phyloP scores from a whole-genome alignment of 2,329 filamentous ascomycete species.

The Diaporthe vexans region DNA sequence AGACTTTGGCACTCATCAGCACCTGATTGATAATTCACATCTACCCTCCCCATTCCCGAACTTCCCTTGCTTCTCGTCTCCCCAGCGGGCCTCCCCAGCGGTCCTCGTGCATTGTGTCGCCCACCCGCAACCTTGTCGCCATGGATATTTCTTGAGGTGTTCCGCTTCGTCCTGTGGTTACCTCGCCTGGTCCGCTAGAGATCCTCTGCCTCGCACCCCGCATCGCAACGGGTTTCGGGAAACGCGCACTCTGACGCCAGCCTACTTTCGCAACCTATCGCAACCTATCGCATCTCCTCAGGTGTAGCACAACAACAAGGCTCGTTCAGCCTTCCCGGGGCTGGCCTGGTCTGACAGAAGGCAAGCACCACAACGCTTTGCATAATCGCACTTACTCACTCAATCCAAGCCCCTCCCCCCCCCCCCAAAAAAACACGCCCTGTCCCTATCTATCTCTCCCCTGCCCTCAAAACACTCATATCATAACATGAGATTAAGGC shows the following conservation, averaged over 20 bases:
- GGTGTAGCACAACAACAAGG: constrained; percentile 14
- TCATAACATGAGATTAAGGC: constrained; percentile 74
- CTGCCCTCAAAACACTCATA: constrained; percentile 23
- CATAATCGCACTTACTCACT: constrained; percentile 31
- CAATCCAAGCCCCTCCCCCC: constrained; percentile 1
- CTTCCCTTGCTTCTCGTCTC: background rate
- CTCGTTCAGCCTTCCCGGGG: constrained; percentile 7
- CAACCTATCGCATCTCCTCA: constrained; percentile 10
- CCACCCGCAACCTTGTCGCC: constrained; percentile 25
- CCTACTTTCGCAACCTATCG: constrained; percentile 23
- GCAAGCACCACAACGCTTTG: constrained; percentile 40
- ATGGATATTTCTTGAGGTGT: constrained; percentile 43
- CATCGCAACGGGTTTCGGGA: constrained; percentile 33
- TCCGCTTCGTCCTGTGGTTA: constrained; percentile 21
- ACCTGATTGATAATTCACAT: constrained; percentile 33
- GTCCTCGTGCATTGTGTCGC: constrained; percentile 34
- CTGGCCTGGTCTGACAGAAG: constrained; percentile 30
- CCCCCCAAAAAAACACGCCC: too few relatives aligned
- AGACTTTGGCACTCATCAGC: constrained; percentile 27
- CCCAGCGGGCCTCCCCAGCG: constrained; percentile 23
- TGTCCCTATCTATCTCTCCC: background rate
- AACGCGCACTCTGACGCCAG: constrained; percentile 21
- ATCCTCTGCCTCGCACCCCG: constrained; percentile 35
- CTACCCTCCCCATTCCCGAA: background rate
- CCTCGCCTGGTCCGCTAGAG: constrained; percentile 37